These are phyloP conservation scores for Austroboletus eburneus DNA, from an alignment of 768 basidiomycete genomes.

Conservation along the genomic window DNA sequence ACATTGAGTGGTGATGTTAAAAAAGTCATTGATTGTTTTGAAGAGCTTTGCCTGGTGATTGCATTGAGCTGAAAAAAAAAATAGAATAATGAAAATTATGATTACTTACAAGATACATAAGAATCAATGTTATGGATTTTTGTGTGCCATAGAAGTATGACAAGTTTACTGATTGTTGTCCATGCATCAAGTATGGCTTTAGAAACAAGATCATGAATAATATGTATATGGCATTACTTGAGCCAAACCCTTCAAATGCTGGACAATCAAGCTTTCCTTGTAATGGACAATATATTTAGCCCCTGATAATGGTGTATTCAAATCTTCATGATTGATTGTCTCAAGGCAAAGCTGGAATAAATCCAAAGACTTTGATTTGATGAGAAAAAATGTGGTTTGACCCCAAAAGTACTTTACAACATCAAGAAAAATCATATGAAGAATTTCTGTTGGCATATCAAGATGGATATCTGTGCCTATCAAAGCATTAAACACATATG, in stretches of 20 bases:
- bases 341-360: slow-evolving; percentile 24
- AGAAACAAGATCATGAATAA: slow-evolving; percentile 31
- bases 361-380: slow-evolving; percentile 15
- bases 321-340: slow-evolving; percentile 18
- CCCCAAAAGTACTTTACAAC: slow-evolving; percentile 34
- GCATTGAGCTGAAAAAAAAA: too few species aligned
- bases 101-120: slow-evolving; percentile 5
- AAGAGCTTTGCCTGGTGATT: too few species aligned
- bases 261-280: slow-evolving; percentile 29
- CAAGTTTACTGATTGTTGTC: slow-evolving; percentile 34
- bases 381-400: slow-evolving; percentile 16
- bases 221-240: slow-evolving; percentile 31
- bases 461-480: slow-evolving; percentile 28
- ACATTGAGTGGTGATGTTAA: not conserved
- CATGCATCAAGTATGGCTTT: slow-evolving; percentile 22
- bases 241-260: slow-evolving; percentile 29
- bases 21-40: not conserved
- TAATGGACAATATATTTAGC: slow-evolving; percentile 32
- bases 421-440: slow-evolving; percentile 33
- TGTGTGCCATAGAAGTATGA: slow-evolving; percentile 39
- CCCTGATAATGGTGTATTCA: slow-evolving; percentile 23
- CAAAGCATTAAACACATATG: too few species aligned
- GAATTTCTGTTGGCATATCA: slow-evolving; percentile 33
- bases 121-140: slow-evolving; percentile 33
- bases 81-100: too few species aligned